A percentile compares a stretch with the other conserved stretches of the same genome.
phyloP scores from a whole-genome alignment of 306 rosid genomes.

The Macrotyloma uniflorum region DNA sequence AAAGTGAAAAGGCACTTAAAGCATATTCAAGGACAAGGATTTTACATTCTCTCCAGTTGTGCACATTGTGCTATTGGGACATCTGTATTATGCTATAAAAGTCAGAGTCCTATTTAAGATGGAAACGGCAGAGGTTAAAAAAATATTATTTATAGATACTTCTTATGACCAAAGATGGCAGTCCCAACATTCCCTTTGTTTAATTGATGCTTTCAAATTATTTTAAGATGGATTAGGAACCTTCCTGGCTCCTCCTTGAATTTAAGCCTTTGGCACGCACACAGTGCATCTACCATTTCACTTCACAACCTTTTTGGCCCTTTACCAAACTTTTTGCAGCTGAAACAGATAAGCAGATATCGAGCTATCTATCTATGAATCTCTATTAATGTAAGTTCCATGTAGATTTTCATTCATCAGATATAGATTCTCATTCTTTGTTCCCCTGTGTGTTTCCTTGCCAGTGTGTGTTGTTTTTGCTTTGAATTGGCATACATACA shows the following conservation, averaged over 20 bases:
- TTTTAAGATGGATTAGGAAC: conserved; percentile 38
- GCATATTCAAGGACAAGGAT: conserved; percentile 43
- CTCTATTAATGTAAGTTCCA: conserved; percentile 42
- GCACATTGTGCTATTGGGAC: conserved; percentile 40
- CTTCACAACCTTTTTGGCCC: conserved; percentile 19
- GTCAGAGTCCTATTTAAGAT: conserved; percentile 43
- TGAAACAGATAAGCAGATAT: conserved; percentile 36
- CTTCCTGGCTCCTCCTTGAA: conserved; percentile 50
- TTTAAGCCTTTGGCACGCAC: conserved; percentile 36
- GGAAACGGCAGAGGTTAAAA: conserved; percentile 44
- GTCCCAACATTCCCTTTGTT: conserved; percentile 54
- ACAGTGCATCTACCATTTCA: conserved; percentile 45
- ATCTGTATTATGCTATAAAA: conserved; percentile 61
- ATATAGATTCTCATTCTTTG: conserved; percentile 36
- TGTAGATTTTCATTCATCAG: conserved; percentile 29
- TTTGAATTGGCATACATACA: conserved; percentile 20
- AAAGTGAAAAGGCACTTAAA: conserved; percentile 39
- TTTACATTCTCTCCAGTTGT: conserved; percentile 53
- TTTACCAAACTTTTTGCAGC: conserved; percentile 38
- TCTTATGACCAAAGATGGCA: conserved; percentile 44
- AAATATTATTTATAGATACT: conserved; percentile 40
- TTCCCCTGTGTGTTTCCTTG: conserved; percentile 3
- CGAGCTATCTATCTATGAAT: conserved; percentile 4
- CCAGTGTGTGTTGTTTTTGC: conserved; percentile 14
- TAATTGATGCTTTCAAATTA: conserved; percentile 38